phyloP scores from a whole-genome alignment of 768 basidiomycete genomes.

The Phlegmacium glaucopus region DNA sequence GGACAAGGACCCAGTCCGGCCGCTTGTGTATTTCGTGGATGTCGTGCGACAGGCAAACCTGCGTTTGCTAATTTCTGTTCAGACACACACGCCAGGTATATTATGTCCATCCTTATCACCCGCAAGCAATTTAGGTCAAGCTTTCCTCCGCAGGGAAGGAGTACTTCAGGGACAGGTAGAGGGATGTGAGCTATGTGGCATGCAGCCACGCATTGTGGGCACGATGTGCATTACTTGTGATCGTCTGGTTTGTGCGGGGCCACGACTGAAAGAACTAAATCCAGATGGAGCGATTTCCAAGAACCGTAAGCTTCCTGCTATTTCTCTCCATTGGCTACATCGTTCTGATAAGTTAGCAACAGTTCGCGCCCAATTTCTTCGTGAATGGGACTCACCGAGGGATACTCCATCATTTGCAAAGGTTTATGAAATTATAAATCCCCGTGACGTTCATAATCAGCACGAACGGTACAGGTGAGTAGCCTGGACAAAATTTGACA shows the following conservation, averaged over 20 bases:
- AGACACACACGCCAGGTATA: slow-evolving; percentile 55
- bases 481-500: background rate
- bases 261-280: slow-evolving; percentile 47
- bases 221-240: slow-evolving; percentile 50
- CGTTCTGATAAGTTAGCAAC: slow-evolving; percentile 9
- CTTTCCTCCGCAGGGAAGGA: slow-evolving; percentile 38
- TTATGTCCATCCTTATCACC: slow-evolving; percentile 3
- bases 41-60: slow-evolving; percentile 47
- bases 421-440: slow-evolving; percentile 49
- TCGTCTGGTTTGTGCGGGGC: slow-evolving; percentile 37
- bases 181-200: slow-evolving; percentile 47
- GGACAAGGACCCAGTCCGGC: slow-evolving; percentile 34
- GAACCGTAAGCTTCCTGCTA: slow-evolving; percentile 37
- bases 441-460: slow-evolving; percentile 38
- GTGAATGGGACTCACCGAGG: slow-evolving; percentile 48
- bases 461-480: slow-evolving; percentile 50
- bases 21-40: slow-evolving; percentile 48
- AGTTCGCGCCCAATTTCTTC: slow-evolving; percentile 48
- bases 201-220: slow-evolving; percentile 42
- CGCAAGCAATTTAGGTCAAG: slow-evolving; percentile 1
- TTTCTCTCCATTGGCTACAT: background rate
- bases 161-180: slow-evolving; percentile 46
- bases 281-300: slow-evolving; percentile 46
- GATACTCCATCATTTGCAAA: slow-evolving; percentile 44
- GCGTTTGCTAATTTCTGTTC: slow-evolving; percentile 55